Conservation (phyloP, 192 early-diverging fungal genomes). For the Umbelopsis vinacea region DNA sequence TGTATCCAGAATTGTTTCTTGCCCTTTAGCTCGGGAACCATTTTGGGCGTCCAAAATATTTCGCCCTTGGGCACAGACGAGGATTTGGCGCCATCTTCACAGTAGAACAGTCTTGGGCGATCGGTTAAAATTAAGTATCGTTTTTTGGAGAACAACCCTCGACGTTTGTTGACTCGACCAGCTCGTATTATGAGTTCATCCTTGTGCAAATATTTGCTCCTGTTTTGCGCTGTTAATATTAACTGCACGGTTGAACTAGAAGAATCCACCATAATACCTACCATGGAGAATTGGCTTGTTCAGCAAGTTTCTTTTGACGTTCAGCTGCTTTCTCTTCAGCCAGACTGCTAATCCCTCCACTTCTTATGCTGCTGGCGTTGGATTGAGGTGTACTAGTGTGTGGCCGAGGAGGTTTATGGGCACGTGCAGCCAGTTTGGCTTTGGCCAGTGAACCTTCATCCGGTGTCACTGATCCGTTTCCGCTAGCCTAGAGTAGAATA, state of each 20-base stretch:
- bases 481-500: not conserved
- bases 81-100: constrained; percentile 50
- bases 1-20: constrained; percentile 66
- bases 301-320: constrained; percentile 14
- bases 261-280: constrained; percentile 8
- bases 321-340: constrained; percentile 10
- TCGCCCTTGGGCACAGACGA: constrained; percentile 53
- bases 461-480: not conserved
- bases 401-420: not conserved
- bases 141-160: constrained; percentile 61
- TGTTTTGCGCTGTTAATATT: constrained; percentile 18
- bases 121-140: constrained; percentile 71
- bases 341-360: constrained; percentile 15
- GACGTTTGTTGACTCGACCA: constrained; percentile 60
- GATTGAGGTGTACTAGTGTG: not conserved
- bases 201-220: constrained; percentile 48
- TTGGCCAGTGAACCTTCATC: not conserved
- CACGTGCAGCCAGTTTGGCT: not conserved
- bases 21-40: constrained; percentile 63
- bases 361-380: constrained; percentile 13
- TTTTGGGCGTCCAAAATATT: constrained; percentile 61
- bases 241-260: not conserved
- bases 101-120: constrained; percentile 65
- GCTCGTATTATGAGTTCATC: constrained; percentile 65
- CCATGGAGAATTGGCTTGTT: constrained; percentile 27